Base-by-base conservation (phyloP, 2,329 filamentous ascomycete genomes). In the Teratosphaeria pseudoeucalypti region DNA sequence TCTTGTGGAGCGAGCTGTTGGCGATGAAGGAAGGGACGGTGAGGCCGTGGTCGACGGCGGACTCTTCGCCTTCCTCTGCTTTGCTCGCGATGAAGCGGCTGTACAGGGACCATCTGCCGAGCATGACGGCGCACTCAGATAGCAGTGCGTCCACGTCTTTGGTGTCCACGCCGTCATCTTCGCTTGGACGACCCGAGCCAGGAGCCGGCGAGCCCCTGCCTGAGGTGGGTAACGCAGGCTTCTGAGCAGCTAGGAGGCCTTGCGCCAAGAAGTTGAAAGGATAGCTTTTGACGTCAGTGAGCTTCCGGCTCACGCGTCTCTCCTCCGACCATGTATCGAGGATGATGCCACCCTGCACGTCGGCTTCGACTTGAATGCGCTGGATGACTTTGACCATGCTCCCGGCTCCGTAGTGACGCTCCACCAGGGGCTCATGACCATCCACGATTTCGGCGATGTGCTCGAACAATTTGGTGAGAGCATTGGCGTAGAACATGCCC, bases 381-480 rank as follows among this genome's bases (percentile, higher is more conserved):
- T 96, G 90, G 66, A 97, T 92, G 57, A 99, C 94, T 66, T 87
- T 89, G 34, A 89, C 85, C 94, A 99, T 99, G 78, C 91, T 94
- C 43, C 92, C 90, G 16, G 82, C 76, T 1, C 94, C 94, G 71
- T 99, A 99, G 74, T 99, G 94, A 54, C 90, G 85, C 76, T 97
- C 92, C 1, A 99, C 92, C 9, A 99, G 80, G 0, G 85, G 85
- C 34, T 92, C 90, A 71, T 99, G 94, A 1, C 89, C 87, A 68
- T 97, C 92, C 26, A 99, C 86, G 64, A 99, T 96, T 71, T 95
- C 90, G 2, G 94, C 92, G 72, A 99, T 96, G 74, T 99, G 92
- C 74, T 97, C 92, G 71, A 99, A 99, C 54, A 99, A 77, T 71
- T 90, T 92, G 4, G 92, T 96, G 63, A 99, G 78, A 2, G 90